Conservation (phyloP, 805 yeast genomes). For the Priceomyces castillae region DNA sequence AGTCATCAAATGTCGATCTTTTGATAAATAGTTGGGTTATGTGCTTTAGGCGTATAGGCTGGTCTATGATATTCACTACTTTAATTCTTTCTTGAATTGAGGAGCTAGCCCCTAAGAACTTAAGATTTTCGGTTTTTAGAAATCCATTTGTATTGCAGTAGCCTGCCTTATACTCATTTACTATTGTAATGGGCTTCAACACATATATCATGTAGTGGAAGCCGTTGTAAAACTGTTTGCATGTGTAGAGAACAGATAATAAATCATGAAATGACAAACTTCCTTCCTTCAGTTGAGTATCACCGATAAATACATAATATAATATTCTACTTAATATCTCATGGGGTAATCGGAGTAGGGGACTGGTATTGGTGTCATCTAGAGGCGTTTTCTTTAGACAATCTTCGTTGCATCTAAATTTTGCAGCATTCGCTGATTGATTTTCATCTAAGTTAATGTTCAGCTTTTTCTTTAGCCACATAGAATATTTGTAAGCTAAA, state of each 20-base stretch:
- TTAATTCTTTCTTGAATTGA: neutral
- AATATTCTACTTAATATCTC: slow-evolving; percentile 11
- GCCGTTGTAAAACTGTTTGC: slow-evolving; percentile 8
- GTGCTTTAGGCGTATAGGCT: neutral
- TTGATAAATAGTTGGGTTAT: neutral
- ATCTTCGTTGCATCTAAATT: neutral
- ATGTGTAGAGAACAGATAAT: slow-evolving; percentile 9
- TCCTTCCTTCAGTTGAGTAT: neutral
- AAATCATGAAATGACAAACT: slow-evolving; percentile 3
- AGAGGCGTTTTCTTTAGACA: neutral
- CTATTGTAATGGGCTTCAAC: slow-evolving; percentile 10
- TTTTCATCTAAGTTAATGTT: neutral
- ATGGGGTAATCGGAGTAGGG: slow-evolving; percentile 8
- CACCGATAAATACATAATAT: slow-evolving; percentile 5
- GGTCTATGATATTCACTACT: neutral
- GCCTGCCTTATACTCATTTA: neutral
- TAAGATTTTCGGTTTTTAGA: neutral
- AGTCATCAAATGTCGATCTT: neutral
- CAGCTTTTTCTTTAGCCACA: no score
- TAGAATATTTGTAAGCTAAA: no score
- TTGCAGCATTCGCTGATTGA: slow-evolving; percentile 3
- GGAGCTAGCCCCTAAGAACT: neutral
- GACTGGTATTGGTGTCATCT: neutral
- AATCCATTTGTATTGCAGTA: neutral
- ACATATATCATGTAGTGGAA: slow-evolving; percentile 11